These are phyloP conservation scores for Pythium myriotylum DNA, from an alignment of 352 stramenopile species.

Conservation along the genomic window DNA sequence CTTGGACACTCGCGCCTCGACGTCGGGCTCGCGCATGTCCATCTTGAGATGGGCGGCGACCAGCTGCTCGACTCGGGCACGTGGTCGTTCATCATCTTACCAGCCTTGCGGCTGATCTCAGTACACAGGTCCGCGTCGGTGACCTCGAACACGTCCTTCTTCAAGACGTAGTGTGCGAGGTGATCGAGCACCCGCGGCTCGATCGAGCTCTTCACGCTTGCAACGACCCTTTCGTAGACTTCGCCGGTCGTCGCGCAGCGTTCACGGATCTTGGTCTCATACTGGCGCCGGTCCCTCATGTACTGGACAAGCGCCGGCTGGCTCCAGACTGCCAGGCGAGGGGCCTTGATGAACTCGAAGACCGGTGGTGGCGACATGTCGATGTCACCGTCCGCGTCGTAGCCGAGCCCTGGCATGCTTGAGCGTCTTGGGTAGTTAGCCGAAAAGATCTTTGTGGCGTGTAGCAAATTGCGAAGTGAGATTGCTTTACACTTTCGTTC, in stretches of 20 bases:
- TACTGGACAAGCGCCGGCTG: background rate
- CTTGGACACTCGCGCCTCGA: no score
- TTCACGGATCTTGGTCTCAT: conserved; percentile 5
- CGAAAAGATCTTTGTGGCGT: conserved; percentile 2
- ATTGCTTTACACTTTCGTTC: no score
- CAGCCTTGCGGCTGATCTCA: conserved; percentile 18
- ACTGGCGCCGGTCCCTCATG: background rate
- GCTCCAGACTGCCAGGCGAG: background rate
- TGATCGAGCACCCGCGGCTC: conserved; percentile 7
- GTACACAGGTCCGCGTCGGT: conserved; percentile 14
- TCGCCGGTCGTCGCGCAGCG: conserved; percentile 3
- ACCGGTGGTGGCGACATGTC: conserved; percentile 6
- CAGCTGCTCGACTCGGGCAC: no score
- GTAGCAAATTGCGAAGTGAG: conserved; percentile 4
- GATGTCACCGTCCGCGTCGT: background rate
- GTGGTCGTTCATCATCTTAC: no score
- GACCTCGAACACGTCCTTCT: conserved; percentile 14
- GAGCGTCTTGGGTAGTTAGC: background rate
- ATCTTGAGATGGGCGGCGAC: no score
- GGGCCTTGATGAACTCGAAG: conserved; percentile 2
- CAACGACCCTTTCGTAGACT: background rate
- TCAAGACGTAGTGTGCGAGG: conserved; percentile 22
- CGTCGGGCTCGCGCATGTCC: no score
- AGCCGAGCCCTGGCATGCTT: no score
- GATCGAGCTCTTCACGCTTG: background rate